Percentiles rank a stretch among this genome's conserved stretches.
Conservation (phyloP, 2,329 filamentous ascomycete species). For the Orbilia oligospora region DNA sequence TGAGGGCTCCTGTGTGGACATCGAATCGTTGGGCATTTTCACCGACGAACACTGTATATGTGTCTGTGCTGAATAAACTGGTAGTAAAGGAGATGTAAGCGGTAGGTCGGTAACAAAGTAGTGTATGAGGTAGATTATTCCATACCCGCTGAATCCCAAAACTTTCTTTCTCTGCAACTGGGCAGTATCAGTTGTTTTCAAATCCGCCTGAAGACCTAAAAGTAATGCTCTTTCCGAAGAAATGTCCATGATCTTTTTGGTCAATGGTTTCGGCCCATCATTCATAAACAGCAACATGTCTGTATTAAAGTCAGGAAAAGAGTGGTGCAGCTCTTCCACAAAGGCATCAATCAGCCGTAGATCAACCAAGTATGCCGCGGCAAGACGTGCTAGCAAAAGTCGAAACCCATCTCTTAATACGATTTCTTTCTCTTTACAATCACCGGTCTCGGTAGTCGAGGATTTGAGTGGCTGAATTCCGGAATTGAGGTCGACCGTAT, state of each 20-base stretch:
- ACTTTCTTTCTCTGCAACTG: neutral
- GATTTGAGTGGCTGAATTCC: constrained; percentile 2
- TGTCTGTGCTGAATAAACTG: neutral
- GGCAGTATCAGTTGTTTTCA: neutral
- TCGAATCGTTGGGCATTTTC: neutral
- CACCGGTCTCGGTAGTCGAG: neutral
- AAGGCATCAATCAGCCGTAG: constrained; percentile 11
- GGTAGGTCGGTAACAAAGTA: no score
- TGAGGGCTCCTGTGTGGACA: neutral
- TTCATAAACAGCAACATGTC: constrained; percentile 48
- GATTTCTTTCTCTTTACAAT: neutral
- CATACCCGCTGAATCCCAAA: neutral
- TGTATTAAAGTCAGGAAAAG: constrained; percentile 45
- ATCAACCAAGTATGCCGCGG: constrained; percentile 23
- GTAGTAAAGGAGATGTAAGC: neutral
- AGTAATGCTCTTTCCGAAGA: no score
- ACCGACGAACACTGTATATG: neutral
- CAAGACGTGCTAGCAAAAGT: constrained; percentile 34
- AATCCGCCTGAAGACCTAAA: neutral
- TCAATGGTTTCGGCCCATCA: neutral
- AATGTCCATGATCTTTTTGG: no score
- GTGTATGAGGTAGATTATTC: neutral
- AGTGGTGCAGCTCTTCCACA: constrained; percentile 31
- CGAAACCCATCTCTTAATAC: constrained; percentile 32
- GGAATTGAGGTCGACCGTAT: constrained; percentile 26